Percentiles rank a stretch among this genome's conserved stretches.
Conservation (phyloP, 1,284 basidiomycete genomes). For the Schizopora paradoxa region DNA sequence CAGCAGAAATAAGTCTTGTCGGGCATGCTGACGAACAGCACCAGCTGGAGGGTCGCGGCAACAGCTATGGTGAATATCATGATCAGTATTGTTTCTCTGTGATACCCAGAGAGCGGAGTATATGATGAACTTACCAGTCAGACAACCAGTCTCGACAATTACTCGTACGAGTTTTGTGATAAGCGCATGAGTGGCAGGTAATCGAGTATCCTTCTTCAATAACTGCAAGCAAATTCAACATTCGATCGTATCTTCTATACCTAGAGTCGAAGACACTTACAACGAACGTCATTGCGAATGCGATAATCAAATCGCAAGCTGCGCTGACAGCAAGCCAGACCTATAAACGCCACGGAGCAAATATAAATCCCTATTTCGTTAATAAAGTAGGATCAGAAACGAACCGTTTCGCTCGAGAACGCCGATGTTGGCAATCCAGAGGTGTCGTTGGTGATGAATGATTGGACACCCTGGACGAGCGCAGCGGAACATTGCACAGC, state of each 20-base stretch:
- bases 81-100: background rate
- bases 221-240: background rate
- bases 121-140: background rate
- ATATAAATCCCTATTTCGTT: too few species aligned
- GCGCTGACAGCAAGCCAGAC: slow-evolving; percentile 3
- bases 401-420: background rate
- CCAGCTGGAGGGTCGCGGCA: too few species aligned
- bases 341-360: background rate
- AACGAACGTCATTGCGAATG: background rate
- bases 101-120: background rate
- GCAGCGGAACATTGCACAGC: background rate
- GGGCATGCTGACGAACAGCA: background rate
- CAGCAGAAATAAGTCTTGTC: background rate
- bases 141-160: slow-evolving; percentile 1
- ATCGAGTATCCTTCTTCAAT: background rate
- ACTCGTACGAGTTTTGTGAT: background rate
- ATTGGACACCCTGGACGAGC: background rate
- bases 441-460: background rate
- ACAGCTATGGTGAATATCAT: slow-evolving; percentile 1
- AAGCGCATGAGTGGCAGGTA: background rate
- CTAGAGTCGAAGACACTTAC: background rate
- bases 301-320: slow-evolving; percentile 1
- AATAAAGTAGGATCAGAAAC: background rate
- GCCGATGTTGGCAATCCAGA: background rate
- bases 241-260: background rate